A percentile compares a stretch with the other conserved stretches of the same genome.
phyloP scores from a whole-genome alignment of 176 grass and related monocot genomes.

The Typha latifolia region DNA sequence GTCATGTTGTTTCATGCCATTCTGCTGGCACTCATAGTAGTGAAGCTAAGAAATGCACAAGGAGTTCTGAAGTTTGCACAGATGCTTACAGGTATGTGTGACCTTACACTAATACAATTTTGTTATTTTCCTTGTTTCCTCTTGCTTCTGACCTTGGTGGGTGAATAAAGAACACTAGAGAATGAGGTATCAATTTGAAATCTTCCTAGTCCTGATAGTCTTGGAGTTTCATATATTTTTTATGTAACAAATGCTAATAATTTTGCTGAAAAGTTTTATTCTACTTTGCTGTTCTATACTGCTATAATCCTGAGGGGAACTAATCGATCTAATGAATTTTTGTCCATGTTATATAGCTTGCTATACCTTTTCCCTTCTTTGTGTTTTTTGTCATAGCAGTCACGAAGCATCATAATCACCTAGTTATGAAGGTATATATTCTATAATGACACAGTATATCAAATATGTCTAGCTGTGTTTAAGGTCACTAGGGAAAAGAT shows the following conservation, averaged over 20 bases:
- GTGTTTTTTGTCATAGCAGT: too few species aligned
- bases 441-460: too few species aligned
- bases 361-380: too few species aligned
- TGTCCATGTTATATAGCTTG: not conserved
- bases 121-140: not conserved
- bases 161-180: not conserved
- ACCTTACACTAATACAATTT: not conserved
- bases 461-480: too few species aligned
- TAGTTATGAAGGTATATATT: too few species aligned
- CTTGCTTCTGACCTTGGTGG: not conserved
- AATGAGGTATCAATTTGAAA: not conserved
- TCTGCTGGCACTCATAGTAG: slow-evolving; percentile 39
- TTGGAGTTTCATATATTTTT: not conserved
- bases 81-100: slow-evolving; percentile 39
- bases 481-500: too few species aligned
- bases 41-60: slow-evolving; percentile 34
- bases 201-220: not conserved
- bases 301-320: not conserved
- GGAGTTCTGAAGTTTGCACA: slow-evolving; percentile 23
- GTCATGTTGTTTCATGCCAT: slow-evolving; percentile 20
- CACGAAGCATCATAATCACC: too few species aligned
- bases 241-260: not conserved
- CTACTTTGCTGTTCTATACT: too few species aligned
- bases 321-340: not conserved
- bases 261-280: not conserved